Base-by-base conservation (phyloP, 2,329 filamentous ascomycete species). In the Aspergillus clavatus region DNA sequence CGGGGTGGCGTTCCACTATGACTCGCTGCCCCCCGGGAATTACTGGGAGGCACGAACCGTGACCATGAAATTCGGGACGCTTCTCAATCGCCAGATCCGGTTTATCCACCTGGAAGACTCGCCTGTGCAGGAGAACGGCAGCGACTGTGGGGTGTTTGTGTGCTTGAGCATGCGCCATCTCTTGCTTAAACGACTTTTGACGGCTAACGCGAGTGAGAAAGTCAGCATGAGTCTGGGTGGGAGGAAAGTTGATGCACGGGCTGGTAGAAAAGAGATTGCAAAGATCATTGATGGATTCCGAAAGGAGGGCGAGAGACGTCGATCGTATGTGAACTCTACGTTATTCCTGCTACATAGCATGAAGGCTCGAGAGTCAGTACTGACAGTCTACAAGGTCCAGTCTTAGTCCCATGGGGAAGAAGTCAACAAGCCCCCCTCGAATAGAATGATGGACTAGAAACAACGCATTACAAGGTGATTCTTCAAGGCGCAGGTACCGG, bases 71-170 rank as follows among this genome's bases (percentile, higher is more conserved):
- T 75, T 98, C 35, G 76, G 79, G 21, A 72, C 74, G 24, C 72
- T 97, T 23, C 76, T 97, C 26, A 79, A 80, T 46, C 75, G 75
- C 4, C 70, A 94, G 14, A 76, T 83, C 16, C 61, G 65, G 14
- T 96, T 94, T 63, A 80, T 90, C 60, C 83, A 91, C 65, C 77
- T 98, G 43, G 76, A 84, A 0, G 91, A 97, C 62, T 86, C 82
- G 7, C 93, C 93, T 0, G 86, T 94, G 59, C 93, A 98, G 67
- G 85, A 90, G 56, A 97, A 97, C 56, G 83, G 86, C 21, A 91
- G 81, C 62, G 93, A 98, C 68, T 98, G 93, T 58, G 93, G 93
- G 14, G 88, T 98, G 1, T 97, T 90, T 66, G 93, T 98, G 3
- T 97, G 93, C 67, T 80, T 97, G 54, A 79, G 91, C 51, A 98